Evolutionary conservation across 352 stramenopile species (phyloP).

Genomic region (Globisporangium okanoganense): DNA sequence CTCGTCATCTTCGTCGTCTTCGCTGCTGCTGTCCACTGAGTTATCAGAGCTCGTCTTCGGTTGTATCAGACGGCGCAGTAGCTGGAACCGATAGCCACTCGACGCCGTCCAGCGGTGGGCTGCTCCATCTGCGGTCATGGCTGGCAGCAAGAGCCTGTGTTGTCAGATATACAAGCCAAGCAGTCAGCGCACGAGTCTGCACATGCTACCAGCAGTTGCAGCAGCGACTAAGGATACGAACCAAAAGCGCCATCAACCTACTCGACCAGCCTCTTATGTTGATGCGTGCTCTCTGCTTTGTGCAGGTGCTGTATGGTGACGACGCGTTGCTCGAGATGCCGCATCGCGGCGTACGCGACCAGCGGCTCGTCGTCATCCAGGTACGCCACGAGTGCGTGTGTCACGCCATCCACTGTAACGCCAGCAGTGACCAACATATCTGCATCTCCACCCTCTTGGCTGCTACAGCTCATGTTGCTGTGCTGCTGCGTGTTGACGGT

Average conservation of each 20-base stretch:
- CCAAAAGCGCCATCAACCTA: not conserved
- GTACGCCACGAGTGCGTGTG: constrained; percentile 15
- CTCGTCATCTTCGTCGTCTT: not conserved
- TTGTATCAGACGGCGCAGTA: constrained; percentile 41
- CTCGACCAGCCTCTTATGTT: constrained; percentile 5
- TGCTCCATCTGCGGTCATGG: not conserved
- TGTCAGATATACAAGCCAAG: not conserved
- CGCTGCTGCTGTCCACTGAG: constrained; percentile 1
- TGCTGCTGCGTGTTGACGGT: not conserved
- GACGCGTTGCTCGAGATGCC: constrained; percentile 25
- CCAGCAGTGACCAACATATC: too few relatives aligned
- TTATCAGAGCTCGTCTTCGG: not conserved
- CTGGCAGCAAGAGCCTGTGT: constrained; percentile 7
- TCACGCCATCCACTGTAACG: not conserved
- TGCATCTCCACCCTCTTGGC: not conserved
- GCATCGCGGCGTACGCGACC: constrained; percentile 38
- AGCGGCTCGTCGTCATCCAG: constrained; percentile 34
- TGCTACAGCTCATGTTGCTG: not conserved
- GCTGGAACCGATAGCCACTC: constrained; percentile 43
- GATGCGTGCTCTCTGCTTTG: not conserved
- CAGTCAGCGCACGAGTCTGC: not conserved
- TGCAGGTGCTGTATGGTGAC: not conserved
- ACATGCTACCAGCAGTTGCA: not conserved
- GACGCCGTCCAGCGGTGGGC: not conserved
- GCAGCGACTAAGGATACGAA: not conserved